Base-by-base conservation (phyloP, 2,329 filamentous ascomycete genomes). In the Monosporascus sp. region DNA sequence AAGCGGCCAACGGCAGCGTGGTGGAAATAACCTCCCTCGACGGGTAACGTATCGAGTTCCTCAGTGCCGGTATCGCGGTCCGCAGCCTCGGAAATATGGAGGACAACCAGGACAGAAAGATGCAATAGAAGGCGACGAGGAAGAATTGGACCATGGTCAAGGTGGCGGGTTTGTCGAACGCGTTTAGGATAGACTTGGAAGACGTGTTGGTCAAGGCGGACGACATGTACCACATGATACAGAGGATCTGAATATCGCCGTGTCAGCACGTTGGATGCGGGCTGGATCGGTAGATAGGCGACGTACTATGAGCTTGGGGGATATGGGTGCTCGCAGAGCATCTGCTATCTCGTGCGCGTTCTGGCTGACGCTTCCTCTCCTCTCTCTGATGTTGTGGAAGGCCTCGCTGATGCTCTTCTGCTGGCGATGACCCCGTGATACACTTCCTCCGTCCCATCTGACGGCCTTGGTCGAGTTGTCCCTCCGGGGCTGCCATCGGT, bases 131-230 rank as follows among this genome's bases (percentile, higher is more conserved):
- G 11, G 90, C 90, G 41, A 99, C 93, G 65, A 97, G 92, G 53
- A 85, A 88, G 73, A 99, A 99, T 77, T 99, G 94, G 50, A 96
- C 79, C 54, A 96, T 79, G 1, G 93, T 97, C 63, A 97, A 81
- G 20, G 93, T 97, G 35, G 94, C 88, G 1, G 93, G 93, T 72
- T 91, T 94, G 54, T 89, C 85, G 60, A 97, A 90, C 44, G 90
- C 89, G 61, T 91, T 97, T 57, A 97, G 79, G 66, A 99, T 99
- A 19, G 93, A 89, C 74, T 99, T 99, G 50, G 94, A 97, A 24
- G 94, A 97, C 2, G 94, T 97, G 70, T 97, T 99, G 57, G 94
- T 97, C 62, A 97, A 77, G 58, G 95, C 94, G 44, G 93, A 97
- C 24, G 92, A 96, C 69, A 89, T 82, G 76, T 97, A 99, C 94